Evolutionary conservation across 176 grass and related monocot genomes (phyloP).

Genomic region (sorghum (Sorghum bicolor)): Sorghum_bicolor_NCBIv3 NC_012875.2:55509001-55509500

Average conservation of each 20-base stretch:
- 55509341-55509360: neutral
- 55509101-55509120: constrained; percentile 43
- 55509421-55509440: neutral
- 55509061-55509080: constrained; percentile 38
- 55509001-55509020: constrained; percentile 47
- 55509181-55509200: neutral
- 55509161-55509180: constrained; percentile 6
- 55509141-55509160: neutral
- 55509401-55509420: neutral
- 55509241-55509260: neutral
- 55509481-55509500: neutral
- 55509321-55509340: neutral
- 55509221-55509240: neutral
- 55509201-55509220: neutral
- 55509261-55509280: neutral
- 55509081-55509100: constrained; percentile 9
- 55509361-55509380: neutral
- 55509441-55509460: neutral
- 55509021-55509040: constrained; percentile 18
- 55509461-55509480: constrained; percentile 1
- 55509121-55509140: constrained; percentile 40
- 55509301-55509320: neutral
- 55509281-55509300: neutral
- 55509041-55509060: neutral
- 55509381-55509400: constrained; percentile 6